phyloP scores from a whole-genome alignment of 257 asterid species.

The Nicotiana undulata region DNA sequence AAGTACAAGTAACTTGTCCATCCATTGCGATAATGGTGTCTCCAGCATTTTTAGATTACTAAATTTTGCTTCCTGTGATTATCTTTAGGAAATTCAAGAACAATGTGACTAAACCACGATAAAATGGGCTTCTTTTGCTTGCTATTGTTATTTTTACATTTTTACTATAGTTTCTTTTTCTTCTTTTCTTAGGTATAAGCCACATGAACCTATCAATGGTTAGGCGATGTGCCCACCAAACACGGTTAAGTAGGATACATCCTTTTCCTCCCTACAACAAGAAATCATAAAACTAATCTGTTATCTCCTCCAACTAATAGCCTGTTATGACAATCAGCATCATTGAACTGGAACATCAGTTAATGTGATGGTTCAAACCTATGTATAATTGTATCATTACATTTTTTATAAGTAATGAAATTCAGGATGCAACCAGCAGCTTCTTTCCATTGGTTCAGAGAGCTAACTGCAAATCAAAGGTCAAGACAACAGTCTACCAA shows the following conservation, averaged over 20 bases:
- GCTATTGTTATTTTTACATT: neutral
- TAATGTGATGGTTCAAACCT: neutral
- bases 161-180: neutral
- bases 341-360: neutral
- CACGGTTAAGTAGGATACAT: neutral
- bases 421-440: neutral
- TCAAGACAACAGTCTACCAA: neutral
- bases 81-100: neutral
- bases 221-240: neutral
- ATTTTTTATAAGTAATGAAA: neutral
- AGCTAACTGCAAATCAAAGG: neutral
- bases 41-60: neutral
- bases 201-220: neutral
- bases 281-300: neutral
- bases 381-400: neutral
- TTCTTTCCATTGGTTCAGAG: neutral
- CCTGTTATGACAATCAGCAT: neutral
- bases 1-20: neutral
- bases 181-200: neutral
- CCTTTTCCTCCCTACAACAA: neutral
- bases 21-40: constrained; percentile 1
- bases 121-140: neutral
- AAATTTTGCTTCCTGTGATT: neutral
- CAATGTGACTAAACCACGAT: neutral
- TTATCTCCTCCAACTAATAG: neutral